These are phyloP conservation scores for Ustilago lituana DNA, from an alignment of 1,284 basidiomycete genomes.

Conservation along the genomic window DNA sequence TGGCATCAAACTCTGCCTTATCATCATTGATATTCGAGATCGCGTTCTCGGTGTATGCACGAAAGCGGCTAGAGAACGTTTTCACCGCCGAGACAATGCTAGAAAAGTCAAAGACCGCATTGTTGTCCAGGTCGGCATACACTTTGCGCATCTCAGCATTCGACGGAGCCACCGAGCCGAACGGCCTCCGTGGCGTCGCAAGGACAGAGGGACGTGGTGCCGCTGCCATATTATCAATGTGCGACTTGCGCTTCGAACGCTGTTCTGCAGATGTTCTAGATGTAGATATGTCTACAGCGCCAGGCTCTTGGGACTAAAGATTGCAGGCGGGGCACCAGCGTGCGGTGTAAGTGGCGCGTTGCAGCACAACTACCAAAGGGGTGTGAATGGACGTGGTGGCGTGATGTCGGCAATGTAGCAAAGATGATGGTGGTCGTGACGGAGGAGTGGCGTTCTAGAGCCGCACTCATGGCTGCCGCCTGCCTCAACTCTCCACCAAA, in stretches of 20 bases:
- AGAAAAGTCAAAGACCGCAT: constrained; percentile 56
- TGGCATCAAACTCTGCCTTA: constrained; percentile 49
- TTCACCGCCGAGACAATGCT: constrained; percentile 45
- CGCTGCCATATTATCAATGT: constrained; percentile 22
- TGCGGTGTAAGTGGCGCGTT: no score
- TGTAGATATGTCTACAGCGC: no score
- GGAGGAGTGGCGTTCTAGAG: no score
- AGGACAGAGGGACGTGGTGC: constrained; percentile 37
- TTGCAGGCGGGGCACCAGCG: no score
- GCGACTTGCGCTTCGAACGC: no score
- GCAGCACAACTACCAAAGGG: no score
- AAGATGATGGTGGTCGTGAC: constrained; percentile 15
- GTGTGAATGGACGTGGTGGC: neutral
- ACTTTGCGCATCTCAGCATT: constrained; percentile 49
- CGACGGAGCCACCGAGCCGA: constrained; percentile 28
- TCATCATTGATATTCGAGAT: constrained; percentile 54
- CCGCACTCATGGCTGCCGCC: no score
- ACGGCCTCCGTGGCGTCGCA: constrained; percentile 42
- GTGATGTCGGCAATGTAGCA: neutral
- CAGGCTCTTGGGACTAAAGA: no score
- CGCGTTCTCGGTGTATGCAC: constrained; percentile 52
- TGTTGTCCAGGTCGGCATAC: constrained; percentile 46
- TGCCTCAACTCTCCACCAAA: no score
- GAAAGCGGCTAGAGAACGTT: constrained; percentile 50
- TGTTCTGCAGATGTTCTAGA: no score